These are phyloP conservation scores for Styphnolobium japonicum DNA, from an alignment of 306 rosid species.

Conservation along the genomic window DNA sequence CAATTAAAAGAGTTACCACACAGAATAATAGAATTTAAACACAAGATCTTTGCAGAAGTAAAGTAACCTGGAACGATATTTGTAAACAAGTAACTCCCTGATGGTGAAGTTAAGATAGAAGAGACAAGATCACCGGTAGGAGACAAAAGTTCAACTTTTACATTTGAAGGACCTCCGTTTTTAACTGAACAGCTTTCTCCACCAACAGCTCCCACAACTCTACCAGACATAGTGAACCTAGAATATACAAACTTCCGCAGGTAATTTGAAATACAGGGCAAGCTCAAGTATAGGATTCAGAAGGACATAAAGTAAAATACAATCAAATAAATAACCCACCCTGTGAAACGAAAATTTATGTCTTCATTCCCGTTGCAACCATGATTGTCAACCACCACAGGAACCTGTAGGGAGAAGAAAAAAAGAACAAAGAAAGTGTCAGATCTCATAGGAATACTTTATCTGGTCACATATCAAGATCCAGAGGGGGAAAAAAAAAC, in stretches of 20 bases:
- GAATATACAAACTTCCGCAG: slow-evolving; percentile 25
- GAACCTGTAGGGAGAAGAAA: slow-evolving; percentile 50
- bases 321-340: slow-evolving; percentile 43
- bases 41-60: slow-evolving; percentile 9
- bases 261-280: slow-evolving; percentile 19
- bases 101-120: slow-evolving; percentile 64
- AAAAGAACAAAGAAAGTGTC: background rate
- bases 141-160: slow-evolving; percentile 77
- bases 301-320: slow-evolving; percentile 1
- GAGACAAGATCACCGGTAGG: slow-evolving; percentile 62
- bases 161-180: slow-evolving; percentile 84
- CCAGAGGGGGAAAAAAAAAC: background rate
- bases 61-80: slow-evolving; percentile 80
- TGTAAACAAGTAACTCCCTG: slow-evolving; percentile 76
- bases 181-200: slow-evolving; percentile 75
- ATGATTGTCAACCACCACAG: slow-evolving; percentile 69
- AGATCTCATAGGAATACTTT: slow-evolving; percentile 10
- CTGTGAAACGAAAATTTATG: slow-evolving; percentile 88
- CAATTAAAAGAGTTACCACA: slow-evolving; percentile 4
- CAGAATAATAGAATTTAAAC: slow-evolving; percentile 7
- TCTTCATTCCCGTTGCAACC: slow-evolving; percentile 97
- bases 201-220: slow-evolving; percentile 86
- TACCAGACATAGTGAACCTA: slow-evolving; percentile 91
- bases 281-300: slow-evolving; percentile 11
- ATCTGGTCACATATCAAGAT: slow-evolving; percentile 7